A percentile compares a stretch with the other conserved stretches of the same genome.
Evolutionary conservation across 2,329 filamentous ascomycete genomes (phyloP).

Genomic region (Stemphylium lycopersici): DNA sequence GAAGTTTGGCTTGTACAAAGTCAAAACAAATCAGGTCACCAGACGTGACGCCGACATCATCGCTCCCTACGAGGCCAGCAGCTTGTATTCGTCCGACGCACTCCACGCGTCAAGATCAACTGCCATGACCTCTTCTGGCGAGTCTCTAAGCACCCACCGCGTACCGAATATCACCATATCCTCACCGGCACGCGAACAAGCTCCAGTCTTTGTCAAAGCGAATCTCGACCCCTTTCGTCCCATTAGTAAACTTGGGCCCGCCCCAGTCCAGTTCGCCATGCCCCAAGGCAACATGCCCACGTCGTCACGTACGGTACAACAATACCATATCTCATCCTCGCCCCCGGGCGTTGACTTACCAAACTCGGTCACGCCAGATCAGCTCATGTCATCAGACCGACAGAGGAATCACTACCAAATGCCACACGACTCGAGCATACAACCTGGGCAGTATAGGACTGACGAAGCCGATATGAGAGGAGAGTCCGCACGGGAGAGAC

Average conservation of each 20-base stretch:
- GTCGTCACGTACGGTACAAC: conserved; percentile 47
- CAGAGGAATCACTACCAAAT: conserved; percentile 17
- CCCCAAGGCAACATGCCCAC: conserved; percentile 35
- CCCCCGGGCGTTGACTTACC: conserved; percentile 28
- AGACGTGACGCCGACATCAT: conserved; percentile 67
- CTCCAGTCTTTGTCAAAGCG: conserved; percentile 36
- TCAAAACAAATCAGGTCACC: conserved; percentile 72
- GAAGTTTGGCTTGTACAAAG: conserved; percentile 74
- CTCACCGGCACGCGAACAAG: conserved; percentile 27
- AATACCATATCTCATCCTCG: conserved; percentile 37
- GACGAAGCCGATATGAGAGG: conserved; percentile 21
- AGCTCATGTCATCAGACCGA: conserved; percentile 28
- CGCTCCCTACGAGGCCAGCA: conserved; percentile 34
- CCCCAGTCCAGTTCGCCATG: conserved; percentile 47
- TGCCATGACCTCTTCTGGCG: conserved; percentile 24
- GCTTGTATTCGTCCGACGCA: conserved; percentile 23
- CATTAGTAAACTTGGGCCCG: conserved; percentile 42
- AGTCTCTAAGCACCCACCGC: conserved; percentile 14
- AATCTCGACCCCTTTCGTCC: conserved; percentile 42
- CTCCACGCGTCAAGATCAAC: conserved; percentile 28
- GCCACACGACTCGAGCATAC: conserved; percentile 19
- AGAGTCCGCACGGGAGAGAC: conserved; percentile 26
- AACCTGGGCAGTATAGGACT: conserved; percentile 20
- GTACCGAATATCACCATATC: conserved; percentile 42
- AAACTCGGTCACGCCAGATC: conserved; percentile 25